These are phyloP conservation scores for Acanthochlamys bracteata DNA, from an alignment of 106 monocot genomes.

Conservation along the genomic window DNA sequence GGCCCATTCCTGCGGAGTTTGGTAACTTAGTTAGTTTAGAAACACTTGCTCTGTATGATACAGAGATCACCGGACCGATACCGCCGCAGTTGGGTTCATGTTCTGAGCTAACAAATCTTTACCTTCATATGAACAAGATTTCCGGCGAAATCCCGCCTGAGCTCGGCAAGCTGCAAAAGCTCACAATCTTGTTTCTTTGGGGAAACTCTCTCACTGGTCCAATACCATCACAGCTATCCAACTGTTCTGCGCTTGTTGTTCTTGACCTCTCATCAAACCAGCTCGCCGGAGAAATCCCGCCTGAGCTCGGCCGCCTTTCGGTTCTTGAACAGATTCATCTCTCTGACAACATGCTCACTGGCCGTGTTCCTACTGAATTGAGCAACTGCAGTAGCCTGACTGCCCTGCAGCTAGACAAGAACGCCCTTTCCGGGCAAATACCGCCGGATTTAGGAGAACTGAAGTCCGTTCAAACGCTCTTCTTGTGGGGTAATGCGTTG, in stretches of 20 bases:
- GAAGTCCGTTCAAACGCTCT: constrained; percentile 53
- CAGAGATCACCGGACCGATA: constrained; percentile 59
- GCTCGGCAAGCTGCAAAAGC: constrained; percentile 71
- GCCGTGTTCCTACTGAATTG: constrained; percentile 45
- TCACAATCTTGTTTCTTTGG: constrained; percentile 88
- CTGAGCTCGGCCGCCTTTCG: constrained; percentile 46
- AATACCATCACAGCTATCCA: constrained; percentile 63
- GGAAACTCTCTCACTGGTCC: constrained; percentile 56
- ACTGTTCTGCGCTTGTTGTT: constrained; percentile 68
- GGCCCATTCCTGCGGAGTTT: constrained; percentile 52
- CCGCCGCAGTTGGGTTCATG: constrained; percentile 52
- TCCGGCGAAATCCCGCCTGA: constrained; percentile 50
- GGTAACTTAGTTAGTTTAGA: constrained; percentile 70
- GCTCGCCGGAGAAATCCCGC: constrained; percentile 60
- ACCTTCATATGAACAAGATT: constrained; percentile 86
- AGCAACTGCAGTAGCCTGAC: constrained; percentile 77
- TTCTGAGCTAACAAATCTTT: constrained; percentile 64
- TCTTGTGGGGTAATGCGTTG: constrained; percentile 79
- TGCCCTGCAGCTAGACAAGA: constrained; percentile 74
- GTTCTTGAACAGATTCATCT: constrained; percentile 77
- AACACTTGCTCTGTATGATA: constrained; percentile 80
- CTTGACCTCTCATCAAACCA: constrained; percentile 77
- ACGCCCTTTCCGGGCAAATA: constrained; percentile 53
- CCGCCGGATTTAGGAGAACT: constrained; percentile 43
- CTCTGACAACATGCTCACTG: constrained; percentile 64